Evolutionary conservation across 805 yeast genomes (phyloP).

Genomic region (Blastobotrys muscicola): DNA sequence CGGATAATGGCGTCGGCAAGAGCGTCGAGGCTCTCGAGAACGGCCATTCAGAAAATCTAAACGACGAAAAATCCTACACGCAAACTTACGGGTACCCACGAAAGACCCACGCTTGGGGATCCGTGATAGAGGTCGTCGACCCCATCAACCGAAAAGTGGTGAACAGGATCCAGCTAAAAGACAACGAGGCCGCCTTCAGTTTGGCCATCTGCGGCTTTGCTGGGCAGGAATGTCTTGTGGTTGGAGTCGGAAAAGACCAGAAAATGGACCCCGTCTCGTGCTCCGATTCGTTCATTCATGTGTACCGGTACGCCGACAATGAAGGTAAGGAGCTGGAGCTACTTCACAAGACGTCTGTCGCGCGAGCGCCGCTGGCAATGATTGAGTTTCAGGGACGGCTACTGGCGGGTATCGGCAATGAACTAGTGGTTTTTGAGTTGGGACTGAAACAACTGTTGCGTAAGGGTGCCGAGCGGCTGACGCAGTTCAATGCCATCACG

Average conservation of each 20-base stretch:
- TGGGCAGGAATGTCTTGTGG: slow-evolving; percentile 14
- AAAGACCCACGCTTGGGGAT: slow-evolving; percentile 33
- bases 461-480: slow-evolving; percentile 44
- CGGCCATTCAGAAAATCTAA: not conserved
- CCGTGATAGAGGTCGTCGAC: slow-evolving; percentile 45
- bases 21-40: not conserved
- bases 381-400: slow-evolving; percentile 48
- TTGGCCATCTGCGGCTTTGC: slow-evolving; percentile 29
- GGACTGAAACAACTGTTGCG: slow-evolving; percentile 75
- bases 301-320: slow-evolving; percentile 23
- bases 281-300: slow-evolving; percentile 21
- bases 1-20: slow-evolving; percentile 32
- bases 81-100: not conserved
- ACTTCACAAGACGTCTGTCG: slow-evolving; percentile 53
- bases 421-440: slow-evolving; percentile 53
- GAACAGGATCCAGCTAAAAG: slow-evolving; percentile 37
- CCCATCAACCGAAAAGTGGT: slow-evolving; percentile 27
- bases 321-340: slow-evolving; percentile 30
- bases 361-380: slow-evolving; percentile 40
- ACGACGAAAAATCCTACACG: not conserved
- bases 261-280: slow-evolving; percentile 16
- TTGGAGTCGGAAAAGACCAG: slow-evolving; percentile 24
- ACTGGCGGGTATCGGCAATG: slow-evolving; percentile 46
- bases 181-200: slow-evolving; percentile 36
- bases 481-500: slow-evolving; percentile 34